Evolutionary conservation across 441 rosid genomes (phyloP).

Genomic region (Hura crepitans): DNA sequence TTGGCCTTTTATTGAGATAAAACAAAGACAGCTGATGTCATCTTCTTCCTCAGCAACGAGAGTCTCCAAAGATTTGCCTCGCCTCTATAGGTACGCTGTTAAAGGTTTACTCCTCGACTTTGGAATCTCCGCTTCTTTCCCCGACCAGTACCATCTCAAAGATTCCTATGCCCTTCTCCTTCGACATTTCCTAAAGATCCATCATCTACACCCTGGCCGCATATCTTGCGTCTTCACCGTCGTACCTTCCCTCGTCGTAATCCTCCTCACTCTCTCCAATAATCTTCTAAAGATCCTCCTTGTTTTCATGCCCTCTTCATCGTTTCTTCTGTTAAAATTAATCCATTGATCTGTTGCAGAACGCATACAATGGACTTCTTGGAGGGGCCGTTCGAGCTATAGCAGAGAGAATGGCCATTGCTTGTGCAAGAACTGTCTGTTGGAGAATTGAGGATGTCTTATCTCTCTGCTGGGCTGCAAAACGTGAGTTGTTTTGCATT

Average conservation of each 20-base stretch:
- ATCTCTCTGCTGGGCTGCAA: constrained; percentile 54
- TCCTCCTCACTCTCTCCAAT: neutral
- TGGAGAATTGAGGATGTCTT: constrained; percentile 65
- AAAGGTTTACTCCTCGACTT: constrained; percentile 27
- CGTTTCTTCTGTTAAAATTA: too few species aligned
- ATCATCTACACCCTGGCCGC: constrained; percentile 45
- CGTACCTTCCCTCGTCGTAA: constrained; percentile 45
- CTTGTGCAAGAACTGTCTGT: constrained; percentile 56
- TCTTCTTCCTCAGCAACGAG: constrained; percentile 16
- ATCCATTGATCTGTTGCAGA: constrained; percentile 28
- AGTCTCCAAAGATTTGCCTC: constrained; percentile 32
- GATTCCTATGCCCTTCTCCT: constrained; percentile 50
- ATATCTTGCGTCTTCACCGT: constrained; percentile 56
- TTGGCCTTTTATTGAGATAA: too few species aligned
- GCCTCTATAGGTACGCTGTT: neutral
- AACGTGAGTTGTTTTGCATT: constrained; percentile 29
- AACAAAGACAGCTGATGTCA: too few species aligned
- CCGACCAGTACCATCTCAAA: constrained; percentile 25
- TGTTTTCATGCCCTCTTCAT: too few species aligned
- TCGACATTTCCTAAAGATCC: constrained; percentile 37
- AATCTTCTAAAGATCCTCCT: neutral
- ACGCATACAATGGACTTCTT: constrained; percentile 46
- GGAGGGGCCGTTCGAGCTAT: constrained; percentile 72
- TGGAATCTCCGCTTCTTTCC: constrained; percentile 28
- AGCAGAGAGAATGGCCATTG: constrained; percentile 58